Conservation (phyloP, 1,284 basidiomycete species). For the Retiboletus fuscus region DNA sequence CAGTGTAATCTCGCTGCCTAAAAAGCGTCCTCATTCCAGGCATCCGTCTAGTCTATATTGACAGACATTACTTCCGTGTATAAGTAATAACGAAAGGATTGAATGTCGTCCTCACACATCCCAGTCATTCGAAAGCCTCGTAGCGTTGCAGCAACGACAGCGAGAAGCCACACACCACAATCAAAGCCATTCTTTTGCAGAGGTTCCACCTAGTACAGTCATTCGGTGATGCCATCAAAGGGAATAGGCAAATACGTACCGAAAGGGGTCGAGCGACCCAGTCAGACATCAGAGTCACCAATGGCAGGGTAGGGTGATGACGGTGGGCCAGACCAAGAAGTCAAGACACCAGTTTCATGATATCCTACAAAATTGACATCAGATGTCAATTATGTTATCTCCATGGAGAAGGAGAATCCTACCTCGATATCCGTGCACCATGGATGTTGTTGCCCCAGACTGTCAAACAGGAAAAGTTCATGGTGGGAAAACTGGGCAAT, state of each 20-base stretch:
- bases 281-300: not conserved
- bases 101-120: constrained; percentile 24
- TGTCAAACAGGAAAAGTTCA: constrained; percentile 29
- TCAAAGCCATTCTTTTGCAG: constrained; percentile 35
- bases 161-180: constrained; percentile 39
- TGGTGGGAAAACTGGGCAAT: not conserved
- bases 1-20: no score
- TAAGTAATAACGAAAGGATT: constrained; percentile 16
- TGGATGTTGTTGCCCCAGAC: constrained; percentile 16
- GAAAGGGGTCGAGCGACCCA: not conserved
- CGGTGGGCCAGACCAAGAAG: not conserved
- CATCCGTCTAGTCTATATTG: no score
- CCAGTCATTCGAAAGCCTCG: constrained; percentile 28
- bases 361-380: not conserved
- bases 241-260: not conserved
- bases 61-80: not conserved
- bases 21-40: no score
- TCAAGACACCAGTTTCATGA: constrained; percentile 1
- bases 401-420: not conserved
- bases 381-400: not conserved
- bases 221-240: no score
- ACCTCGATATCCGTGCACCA: constrained; percentile 24
- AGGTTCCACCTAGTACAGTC: not conserved
- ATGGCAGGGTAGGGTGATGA: not conserved
- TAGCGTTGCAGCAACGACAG: constrained; percentile 26